Evolutionary conservation across 768 basidiomycete species (phyloP).

Genomic region (Pholiota microspora): DNA sequence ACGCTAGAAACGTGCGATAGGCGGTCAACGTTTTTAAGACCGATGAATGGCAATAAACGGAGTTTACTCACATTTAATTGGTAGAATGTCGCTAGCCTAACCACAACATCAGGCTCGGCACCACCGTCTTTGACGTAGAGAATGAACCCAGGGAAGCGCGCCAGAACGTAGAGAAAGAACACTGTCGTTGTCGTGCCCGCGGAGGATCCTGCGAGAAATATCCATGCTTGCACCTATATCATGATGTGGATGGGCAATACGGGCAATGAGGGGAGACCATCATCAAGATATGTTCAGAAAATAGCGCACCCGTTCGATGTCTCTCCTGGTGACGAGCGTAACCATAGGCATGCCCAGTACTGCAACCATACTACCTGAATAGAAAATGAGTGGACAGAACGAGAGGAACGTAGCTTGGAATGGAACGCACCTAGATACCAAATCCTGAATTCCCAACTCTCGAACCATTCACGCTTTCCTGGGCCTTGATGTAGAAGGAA

Average conservation of each 20-base stretch:
- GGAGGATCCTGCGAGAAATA: slow-evolving; percentile 69
- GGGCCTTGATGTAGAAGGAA: slow-evolving; percentile 81
- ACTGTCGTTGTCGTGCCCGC: slow-evolving; percentile 68
- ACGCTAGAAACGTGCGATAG: slow-evolving; percentile 38
- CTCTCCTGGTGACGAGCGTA: slow-evolving; percentile 52
- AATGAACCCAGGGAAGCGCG: slow-evolving; percentile 70
- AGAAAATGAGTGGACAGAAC: slow-evolving; percentile 1
- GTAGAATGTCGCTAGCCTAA: slow-evolving; percentile 72
- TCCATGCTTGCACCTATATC: slow-evolving; percentile 64
- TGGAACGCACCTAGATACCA: slow-evolving; percentile 70
- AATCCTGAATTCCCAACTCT: slow-evolving; percentile 71
- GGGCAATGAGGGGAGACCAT: slow-evolving; percentile 2
- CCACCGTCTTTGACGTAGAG: slow-evolving; percentile 69
- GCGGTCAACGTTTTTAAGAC: background rate
- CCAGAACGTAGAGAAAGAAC: slow-evolving; percentile 69
- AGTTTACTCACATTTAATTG: slow-evolving; percentile 64
- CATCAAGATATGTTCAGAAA: slow-evolving; percentile 1
- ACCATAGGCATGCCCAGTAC: slow-evolving; percentile 74
- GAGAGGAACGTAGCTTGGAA: background rate
- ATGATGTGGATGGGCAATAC: background rate
- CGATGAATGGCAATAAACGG: background rate
- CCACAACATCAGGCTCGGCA: slow-evolving; percentile 71
- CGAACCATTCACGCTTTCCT: slow-evolving; percentile 70
- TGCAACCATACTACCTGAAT: slow-evolving; percentile 58
- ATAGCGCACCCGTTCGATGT: slow-evolving; percentile 54